Evolutionary conservation across 1,284 basidiomycete genomes (phyloP), one percentile per base, ranked within the genome.

Genomic region (Sanghuangporus sanghuang): DNA sequence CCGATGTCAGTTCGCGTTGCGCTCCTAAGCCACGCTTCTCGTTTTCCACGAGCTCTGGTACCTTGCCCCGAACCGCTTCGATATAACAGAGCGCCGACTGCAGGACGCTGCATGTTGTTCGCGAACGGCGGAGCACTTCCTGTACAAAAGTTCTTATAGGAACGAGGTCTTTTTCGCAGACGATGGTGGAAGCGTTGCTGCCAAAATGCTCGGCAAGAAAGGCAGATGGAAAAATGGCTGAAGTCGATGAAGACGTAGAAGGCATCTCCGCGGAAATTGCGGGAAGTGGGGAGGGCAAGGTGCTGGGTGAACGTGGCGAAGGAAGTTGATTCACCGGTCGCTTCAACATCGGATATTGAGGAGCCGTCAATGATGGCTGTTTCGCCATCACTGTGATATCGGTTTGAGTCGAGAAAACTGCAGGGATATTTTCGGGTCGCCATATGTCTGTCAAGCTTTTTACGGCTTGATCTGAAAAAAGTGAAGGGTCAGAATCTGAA

Each of bases 81-180:
- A 92, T 76, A 69, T 92, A 92, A 72, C 90, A 92, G 0, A 92
- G 75, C 0, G 89, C 90, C 0, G 89, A 89, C 72, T 92, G 89
- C 6, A 92, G 78, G 14, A 91, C 87, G 53, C 79, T 83, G 21
- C 85, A 87, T 9, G 90, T 90, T 0, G 89, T 92, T 59, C 86
- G 81, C 16, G 89, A 92, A 32, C 89, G 85, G 58, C 86, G 80
- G 32, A 92, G 79, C 7, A 92, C 88, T 72, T 92, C 88, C 71
- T 90, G 87, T 16, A 92, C 87, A 67, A 92, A 92, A 4, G 81
- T 78, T 68, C 82, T 85, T 67, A 91, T 81, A 9, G 87, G 85
- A 6, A 84, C 75, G 32, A 83, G 71, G 57, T 80, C 65, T 52
- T 66, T 66, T 46, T 63, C 65, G 53, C 40, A 78, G 67, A 70